These are phyloP conservation scores for Debaryomyces robertsiae DNA, from an alignment of 1,139 yeast species.

Conservation along the genomic window DNA sequence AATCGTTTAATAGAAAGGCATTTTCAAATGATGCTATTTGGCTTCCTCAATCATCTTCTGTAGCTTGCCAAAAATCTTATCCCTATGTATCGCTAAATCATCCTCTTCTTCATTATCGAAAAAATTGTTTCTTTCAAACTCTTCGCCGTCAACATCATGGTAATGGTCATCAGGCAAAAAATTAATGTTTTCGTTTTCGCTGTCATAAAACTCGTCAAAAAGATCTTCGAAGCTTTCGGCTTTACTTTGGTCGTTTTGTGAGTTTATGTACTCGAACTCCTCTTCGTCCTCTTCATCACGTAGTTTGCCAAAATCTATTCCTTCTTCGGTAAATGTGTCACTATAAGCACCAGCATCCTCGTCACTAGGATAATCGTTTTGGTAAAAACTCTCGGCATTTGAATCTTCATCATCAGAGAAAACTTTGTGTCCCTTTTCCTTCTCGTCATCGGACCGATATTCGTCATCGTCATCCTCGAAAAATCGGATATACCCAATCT, in stretches of 20 bases:
- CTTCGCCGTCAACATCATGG: conserved; percentile 11
- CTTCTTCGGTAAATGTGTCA: conserved; percentile 19
- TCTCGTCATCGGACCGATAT: conserved; percentile 53
- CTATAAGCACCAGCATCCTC: conserved; percentile 60
- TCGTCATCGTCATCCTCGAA: conserved; percentile 64
- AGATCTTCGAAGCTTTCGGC: conserved; percentile 20
- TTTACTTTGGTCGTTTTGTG: conserved; percentile 18
- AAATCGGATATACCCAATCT: conserved; percentile 67
- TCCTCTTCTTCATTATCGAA: conserved; percentile 59
- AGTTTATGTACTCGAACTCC: conserved; percentile 9
- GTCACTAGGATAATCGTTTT: conserved; percentile 94
- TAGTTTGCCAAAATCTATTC: conserved; percentile 3
- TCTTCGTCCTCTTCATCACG: conserved; percentile 41
- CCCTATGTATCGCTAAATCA: conserved; percentile 64
- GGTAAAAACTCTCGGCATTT: conserved; percentile 83
- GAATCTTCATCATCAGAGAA: conserved; percentile 48
- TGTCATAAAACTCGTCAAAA: conserved; percentile 20
- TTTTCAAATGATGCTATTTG: conserved; percentile 4
- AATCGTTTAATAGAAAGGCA: no score
- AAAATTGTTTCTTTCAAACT: conserved; percentile 44
- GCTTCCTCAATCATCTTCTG: conserved; percentile 47
- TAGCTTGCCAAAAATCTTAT: conserved; percentile 57
- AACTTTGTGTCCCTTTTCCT: conserved; percentile 34
- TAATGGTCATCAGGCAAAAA: conserved; percentile 14
- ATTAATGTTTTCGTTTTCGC: conserved; percentile 15